Base-by-base conservation (phyloP, 768 basidiomycete genomes). In the Phanerodontia chrysosporium region DNA sequence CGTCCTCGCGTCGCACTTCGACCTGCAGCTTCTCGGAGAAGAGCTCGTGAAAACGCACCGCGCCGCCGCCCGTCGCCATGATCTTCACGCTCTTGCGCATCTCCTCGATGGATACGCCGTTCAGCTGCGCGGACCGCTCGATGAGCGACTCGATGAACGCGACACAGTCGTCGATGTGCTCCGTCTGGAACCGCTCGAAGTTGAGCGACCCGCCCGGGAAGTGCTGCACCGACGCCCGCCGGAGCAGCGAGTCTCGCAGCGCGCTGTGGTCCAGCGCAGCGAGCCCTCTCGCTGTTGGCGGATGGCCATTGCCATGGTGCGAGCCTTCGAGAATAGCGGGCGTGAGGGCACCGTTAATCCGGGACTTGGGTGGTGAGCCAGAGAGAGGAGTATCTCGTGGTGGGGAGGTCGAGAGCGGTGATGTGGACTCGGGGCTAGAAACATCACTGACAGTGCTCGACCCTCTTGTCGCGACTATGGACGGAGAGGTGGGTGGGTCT, bases 61-160 rank as follows among this genome's bases (percentile, higher is more conserved):
- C 96, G 36, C 97, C 97, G 18, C 97, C 97, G 18, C 97, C 97
- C 0, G 97, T 99, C 5, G 95, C 95, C 85, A 98, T 90, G 66
- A 99, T 94, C 77, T 95, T 94, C 66, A 99, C 95, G 39, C 90
- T 87, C 57, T 82, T 79, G 64, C 90, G 85, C 95, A 98, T 98
- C 67, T 92, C 88, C 61, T 86, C 89, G 64, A 95, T 84, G 4
- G 89, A 81, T 28, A 98, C 96, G 21, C 85, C 82, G 67, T 99
- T 98, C 9, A 89, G 82, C 46, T 80, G 70, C 28, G 97, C 95
- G 30, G 93, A 95, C 18, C 87, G 85, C 61, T 85, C 80, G 65
- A 99, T 96, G 54, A 98, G 84, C 45, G 83, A 80, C 64, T 90
- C 85, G 65, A 99, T 87, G 76, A 96, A 99, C 51, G 79, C 76